Evolutionary conservation across 495 filamentous ascomycete genomes (phyloP).

Genomic region (Neurospora sp.): DNA sequence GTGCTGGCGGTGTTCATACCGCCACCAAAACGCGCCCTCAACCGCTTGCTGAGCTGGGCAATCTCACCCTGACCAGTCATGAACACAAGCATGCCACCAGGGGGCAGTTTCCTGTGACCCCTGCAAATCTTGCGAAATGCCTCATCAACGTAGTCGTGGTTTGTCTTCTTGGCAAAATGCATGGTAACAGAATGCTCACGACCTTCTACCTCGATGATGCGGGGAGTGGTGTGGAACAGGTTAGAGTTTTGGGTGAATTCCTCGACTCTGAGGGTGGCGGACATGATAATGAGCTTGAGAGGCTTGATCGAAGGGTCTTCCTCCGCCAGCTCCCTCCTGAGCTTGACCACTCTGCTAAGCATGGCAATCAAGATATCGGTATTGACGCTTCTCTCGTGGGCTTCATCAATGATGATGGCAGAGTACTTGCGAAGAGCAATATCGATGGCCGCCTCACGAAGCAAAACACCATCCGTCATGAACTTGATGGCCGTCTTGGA

Average conservation of each 20-base stretch:
- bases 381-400: conserved; percentile 94
- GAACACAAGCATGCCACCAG: conserved; percentile 90
- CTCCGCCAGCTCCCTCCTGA: conserved; percentile 39
- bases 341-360: conserved; percentile 81
- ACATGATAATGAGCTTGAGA: conserved; percentile 96
- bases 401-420: conserved; percentile 89
- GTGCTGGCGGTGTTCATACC: conserved; percentile 40
- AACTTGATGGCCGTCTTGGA: conserved; percentile 91
- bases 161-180: conserved; percentile 79
- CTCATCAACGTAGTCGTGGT: conserved; percentile 82
- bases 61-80: conserved; percentile 94
- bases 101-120: conserved; percentile 84
- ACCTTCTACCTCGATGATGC: conserved; percentile 85
- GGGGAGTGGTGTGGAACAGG: conserved; percentile 73
- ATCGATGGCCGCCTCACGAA: conserved; percentile 85
- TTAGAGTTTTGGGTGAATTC: conserved; percentile 79
- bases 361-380: conserved; percentile 96
- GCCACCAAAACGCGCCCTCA: conserved; percentile 59
- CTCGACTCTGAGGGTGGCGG: conserved; percentile 80
- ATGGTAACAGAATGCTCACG: conserved; percentile 82
- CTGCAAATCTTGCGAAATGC: conserved; percentile 76
- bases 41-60: conserved; percentile 57
- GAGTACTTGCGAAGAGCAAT: conserved; percentile 91
- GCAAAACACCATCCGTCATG: conserved; percentile 96
- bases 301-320: conserved; percentile 52